Base-by-base conservation (phyloP, 495 filamentous ascomycete species). In the Tuber borchii region DNA sequence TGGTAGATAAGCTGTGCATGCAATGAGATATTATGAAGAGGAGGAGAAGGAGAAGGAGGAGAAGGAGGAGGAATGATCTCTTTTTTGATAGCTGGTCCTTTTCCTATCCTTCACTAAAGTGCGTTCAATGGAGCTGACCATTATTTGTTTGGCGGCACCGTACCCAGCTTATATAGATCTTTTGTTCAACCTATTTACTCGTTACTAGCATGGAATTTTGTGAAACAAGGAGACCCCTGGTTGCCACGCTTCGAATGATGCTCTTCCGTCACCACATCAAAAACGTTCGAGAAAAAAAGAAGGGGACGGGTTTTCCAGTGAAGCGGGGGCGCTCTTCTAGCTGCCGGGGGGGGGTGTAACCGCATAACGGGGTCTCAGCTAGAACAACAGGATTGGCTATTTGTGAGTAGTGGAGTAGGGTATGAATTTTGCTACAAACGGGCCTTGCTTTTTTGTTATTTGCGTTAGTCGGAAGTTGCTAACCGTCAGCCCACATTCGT, bases 211-310 rank as follows among this genome's bases (percentile, higher is more conserved):
- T 79, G 71, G 48, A 74, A 61, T 65, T 65, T 65, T 26, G 4
- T 73, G 77, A 73, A 75, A 73, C 78, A 79, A 73, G 78, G 78
- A 71, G 71, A 75, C 72, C 73, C 75, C 78, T 79, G 74, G 78
- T 72, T 69, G 73, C 73, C 78, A 79, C 78, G 72, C 76, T 71
- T 79, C 73, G 73, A 79, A 73, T 79, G 77, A 70, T 79, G 76
- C 73, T 51, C 73, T 79, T 75, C 73, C 70, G 78, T 73, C 77
- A 69, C 78, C 74, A 44, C 65, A 72, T 70, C 72, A 46, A 78
- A 78, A 73, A 79, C 71, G 73, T 79, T 79, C 78, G 78, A 79
- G 78, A 79, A 79, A 79, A 77, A 77, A 79, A 26, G 34, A 65
- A 26, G 78, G 78, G 78, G 77, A 79, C 72, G 74, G 77, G 77